Evolutionary conservation across 805 yeast genomes (phyloP), one percentile per base, ranked within the genome.

Genomic region (Ogataea sp.): DNA sequence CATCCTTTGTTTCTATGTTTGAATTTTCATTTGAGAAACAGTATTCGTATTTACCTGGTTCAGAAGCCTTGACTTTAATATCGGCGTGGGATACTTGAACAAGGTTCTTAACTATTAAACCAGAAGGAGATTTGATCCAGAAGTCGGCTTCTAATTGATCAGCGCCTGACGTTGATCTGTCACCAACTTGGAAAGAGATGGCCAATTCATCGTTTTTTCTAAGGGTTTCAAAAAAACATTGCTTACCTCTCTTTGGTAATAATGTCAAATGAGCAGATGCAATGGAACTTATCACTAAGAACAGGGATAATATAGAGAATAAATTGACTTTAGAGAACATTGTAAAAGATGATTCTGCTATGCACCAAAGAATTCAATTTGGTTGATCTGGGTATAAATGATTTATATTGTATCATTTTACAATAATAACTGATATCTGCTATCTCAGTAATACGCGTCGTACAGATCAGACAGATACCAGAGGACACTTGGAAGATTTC

Each of bases 1-100:
- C 95, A 57, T 90, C 98, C 62, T 87, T 83, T 38, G 93, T 85
- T 32, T 72, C 75, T 35, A 80, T 58, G 17, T 75, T 68, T 6
- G 85, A 70, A 51, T 75, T 78, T 61, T 88, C 96, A 61, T 93
- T 90, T 49, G 90, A 78, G 70, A 90, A 90, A 65, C 98, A 90
- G 70, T 84, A 93, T 47, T 77, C 73, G 66, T 78, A 83, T 56
- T 80, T 83, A 39, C 97, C 97, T 40, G 63, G 60, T 44, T 70
- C 62, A 39, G 72, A 67, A 37, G 94, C 90, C 43, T 68, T 74
- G 43, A 85, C 61, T 14, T 78, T 68, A 43, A 77, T 76, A 45
- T 86, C 95, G 32, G 95, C 97, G 55, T 88, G 95, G 20, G 93
- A 79, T 13, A 75, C 75, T 42, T 70, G 80, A 33, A 59, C 59